Conservation (phyloP, 1,139 yeast genomes). For the Taiozyma sp. region DNA sequence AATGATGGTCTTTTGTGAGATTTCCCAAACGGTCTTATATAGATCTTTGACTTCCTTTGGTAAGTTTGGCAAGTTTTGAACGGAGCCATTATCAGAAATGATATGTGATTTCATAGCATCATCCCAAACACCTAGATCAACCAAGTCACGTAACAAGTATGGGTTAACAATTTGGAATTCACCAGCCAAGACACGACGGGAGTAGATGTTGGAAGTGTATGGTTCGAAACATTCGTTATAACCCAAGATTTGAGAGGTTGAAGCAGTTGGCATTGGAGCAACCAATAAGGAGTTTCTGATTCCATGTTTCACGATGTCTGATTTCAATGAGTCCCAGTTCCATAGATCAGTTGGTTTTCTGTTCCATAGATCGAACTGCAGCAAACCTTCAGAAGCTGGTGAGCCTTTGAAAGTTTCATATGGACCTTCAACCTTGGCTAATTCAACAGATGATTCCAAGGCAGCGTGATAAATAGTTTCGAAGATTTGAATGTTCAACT, state of each 20-base stretch:
- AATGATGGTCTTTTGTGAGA: slow-evolving; percentile 79
- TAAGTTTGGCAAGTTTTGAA: slow-evolving; percentile 69
- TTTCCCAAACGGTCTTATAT: slow-evolving; percentile 96
- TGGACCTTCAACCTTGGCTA: slow-evolving; percentile 60
- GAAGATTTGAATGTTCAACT: slow-evolving; percentile 71
- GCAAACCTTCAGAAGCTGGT: slow-evolving; percentile 73
- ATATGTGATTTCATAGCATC: slow-evolving; percentile 77
- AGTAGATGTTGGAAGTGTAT: slow-evolving; percentile 79
- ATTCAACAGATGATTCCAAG: slow-evolving; percentile 71
- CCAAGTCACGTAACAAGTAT: slow-evolving; percentile 72
- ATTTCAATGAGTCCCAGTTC: slow-evolving; percentile 72
- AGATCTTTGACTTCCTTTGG: slow-evolving; percentile 74
- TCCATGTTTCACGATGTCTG: slow-evolving; percentile 55
- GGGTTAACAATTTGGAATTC: slow-evolving; percentile 88
- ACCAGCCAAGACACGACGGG: slow-evolving; percentile 82
- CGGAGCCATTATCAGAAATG: slow-evolving; percentile 77
- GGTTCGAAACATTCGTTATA: slow-evolving; percentile 92
- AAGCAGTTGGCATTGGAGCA: slow-evolving; percentile 95
- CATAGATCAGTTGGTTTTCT: slow-evolving; percentile 56
- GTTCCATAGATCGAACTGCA: slow-evolving; percentile 81
- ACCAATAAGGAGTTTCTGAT: slow-evolving; percentile 76
- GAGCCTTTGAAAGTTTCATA: slow-evolving; percentile 70
- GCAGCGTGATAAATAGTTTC: slow-evolving; percentile 91
- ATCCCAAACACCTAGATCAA: slow-evolving; percentile 80
- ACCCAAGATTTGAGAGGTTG: slow-evolving; percentile 87